Percentiles rank a stretch among this genome's conserved stretches.
These are phyloP conservation scores for Linnemannia hyalina DNA, from an alignment of 192 early-diverging fungal species.

Conservation along the genomic window DNA sequence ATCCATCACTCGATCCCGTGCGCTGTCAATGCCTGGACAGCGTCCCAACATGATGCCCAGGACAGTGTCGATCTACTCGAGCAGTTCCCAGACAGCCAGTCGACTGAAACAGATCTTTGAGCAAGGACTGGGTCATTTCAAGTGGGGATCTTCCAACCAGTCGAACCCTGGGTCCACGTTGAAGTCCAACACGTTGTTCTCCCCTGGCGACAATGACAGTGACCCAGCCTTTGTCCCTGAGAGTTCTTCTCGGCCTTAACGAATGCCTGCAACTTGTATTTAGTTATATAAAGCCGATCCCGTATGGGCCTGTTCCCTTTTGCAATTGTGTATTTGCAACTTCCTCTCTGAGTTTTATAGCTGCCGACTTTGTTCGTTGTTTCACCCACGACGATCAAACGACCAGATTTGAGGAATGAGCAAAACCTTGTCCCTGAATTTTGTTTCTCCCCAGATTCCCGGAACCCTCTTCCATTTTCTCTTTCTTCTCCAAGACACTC, in stretches of 20 bases:
- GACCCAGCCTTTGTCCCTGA: background rate
- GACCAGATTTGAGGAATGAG: too few relatives aligned
- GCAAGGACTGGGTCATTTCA: constrained; percentile 44
- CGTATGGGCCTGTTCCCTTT: too few relatives aligned
- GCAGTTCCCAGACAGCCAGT: constrained; percentile 49
- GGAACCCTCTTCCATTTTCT: too few relatives aligned
- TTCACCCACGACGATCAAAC: too few relatives aligned
- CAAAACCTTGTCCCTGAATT: too few relatives aligned
- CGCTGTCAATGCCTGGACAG: constrained; percentile 46
- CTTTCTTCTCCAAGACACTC: too few relatives aligned
- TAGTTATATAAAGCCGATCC: background rate
- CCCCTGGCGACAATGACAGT: background rate
- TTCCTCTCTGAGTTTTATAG: too few relatives aligned
- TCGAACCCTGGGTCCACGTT: background rate
- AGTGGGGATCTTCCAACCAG: constrained; percentile 18
- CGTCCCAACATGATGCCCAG: constrained; percentile 43
- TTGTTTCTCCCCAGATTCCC: too few relatives aligned
- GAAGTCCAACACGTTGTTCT: background rate
- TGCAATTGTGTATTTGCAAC: too few relatives aligned
- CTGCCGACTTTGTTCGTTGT: too few relatives aligned
- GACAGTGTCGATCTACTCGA: constrained; percentile 53
- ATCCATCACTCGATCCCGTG: constrained; percentile 26
- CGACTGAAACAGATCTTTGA: constrained; percentile 42
- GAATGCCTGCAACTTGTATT: background rate
- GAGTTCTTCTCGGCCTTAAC: background rate